Conservation (phyloP, 1,284 basidiomycete species). For the Xerocomus cyaneibrunnescens region DNA sequence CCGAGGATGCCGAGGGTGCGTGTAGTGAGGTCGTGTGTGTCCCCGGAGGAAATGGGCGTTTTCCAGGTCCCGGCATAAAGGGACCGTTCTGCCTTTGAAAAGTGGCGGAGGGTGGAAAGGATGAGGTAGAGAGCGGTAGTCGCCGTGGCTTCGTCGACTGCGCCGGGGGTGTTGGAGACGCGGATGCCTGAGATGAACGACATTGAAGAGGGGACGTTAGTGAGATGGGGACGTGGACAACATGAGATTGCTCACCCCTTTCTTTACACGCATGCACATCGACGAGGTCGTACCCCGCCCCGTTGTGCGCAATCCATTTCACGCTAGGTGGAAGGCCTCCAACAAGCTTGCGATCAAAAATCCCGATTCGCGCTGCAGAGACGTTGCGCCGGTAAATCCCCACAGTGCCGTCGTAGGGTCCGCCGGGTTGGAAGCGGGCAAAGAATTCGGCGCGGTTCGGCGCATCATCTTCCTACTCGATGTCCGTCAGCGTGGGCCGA, state of each 20-base stretch:
- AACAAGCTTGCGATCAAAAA: slow-evolving; percentile 79
- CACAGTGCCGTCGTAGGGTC: slow-evolving; percentile 74
- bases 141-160: slow-evolving; percentile 89
- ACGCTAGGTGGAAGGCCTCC: slow-evolving; percentile 56
- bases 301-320: slow-evolving; percentile 87
- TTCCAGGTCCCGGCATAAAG: slow-evolving; percentile 61
- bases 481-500: not conserved
- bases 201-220: too few species aligned
- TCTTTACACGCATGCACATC: slow-evolving; percentile 74
- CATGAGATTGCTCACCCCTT: slow-evolving; percentile 45
- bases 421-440: slow-evolving; percentile 57
- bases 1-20: slow-evolving; percentile 85
- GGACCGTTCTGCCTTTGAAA: slow-evolving; percentile 68
- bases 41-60: slow-evolving; percentile 40
- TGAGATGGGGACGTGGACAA: not conserved
- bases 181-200: slow-evolving; percentile 71
- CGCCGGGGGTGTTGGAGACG: slow-evolving; percentile 91
- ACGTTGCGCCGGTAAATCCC: slow-evolving; percentile 81
- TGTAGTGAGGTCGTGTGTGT: slow-evolving; percentile 71
- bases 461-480: slow-evolving; percentile 44
- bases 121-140: slow-evolving; percentile 86
- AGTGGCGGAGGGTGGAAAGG: slow-evolving; percentile 79
- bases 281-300: slow-evolving; percentile 85
- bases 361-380: slow-evolving; percentile 64
- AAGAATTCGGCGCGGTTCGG: slow-evolving; percentile 67